Evolutionary conservation across 1,284 basidiomycete genomes (phyloP), one percentile per base, ranked within the genome.

Genomic region (Trichosporon faecale): DNA sequence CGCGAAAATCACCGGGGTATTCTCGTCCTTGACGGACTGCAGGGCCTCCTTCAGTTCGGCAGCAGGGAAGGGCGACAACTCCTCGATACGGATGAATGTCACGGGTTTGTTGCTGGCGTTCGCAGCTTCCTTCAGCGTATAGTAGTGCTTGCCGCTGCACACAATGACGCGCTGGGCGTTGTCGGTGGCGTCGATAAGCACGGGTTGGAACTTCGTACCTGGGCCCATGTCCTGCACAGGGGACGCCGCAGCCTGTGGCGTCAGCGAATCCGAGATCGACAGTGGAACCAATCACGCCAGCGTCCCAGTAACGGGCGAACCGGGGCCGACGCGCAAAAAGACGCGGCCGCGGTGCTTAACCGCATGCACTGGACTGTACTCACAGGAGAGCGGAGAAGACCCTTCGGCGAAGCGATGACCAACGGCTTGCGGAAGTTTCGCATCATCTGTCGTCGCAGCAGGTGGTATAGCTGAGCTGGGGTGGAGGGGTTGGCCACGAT

Each of bases 381-480:
- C 79, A 94, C 93, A 9, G 92, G 86, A 35, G 92, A 86, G 31
- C 94, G 88, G 8, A 95, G 85, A 11, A 95, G 84, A 1, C 89
- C 91, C 78, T 95, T 95, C 0, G 94, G 94, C 4, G 88, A 90
- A 16, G 91, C 91, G 9, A 95, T 88, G 44, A 95, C 85, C 61
- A 95, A 85, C 0, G 93, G 93, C 79, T 93, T 94, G 70, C 94
- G 87, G 83, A 90, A 95, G 75, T 94, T 93, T 46, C 93, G 86
- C 77, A 87, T 86, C 81, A 95, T 88, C 80, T 95, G 94, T 57
- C 93, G 86, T 64, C 94, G 86, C 27, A 96, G 85, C 0, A 95
- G 85, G 80, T 95, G 93, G 88, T 95, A 95, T 77, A 94, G 92
- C 72, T 95, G 92, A 0, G 91, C 91, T 0, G 94, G 89, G 0